These are phyloP conservation scores for Emiliania huxleyi DNA, from an alignment of 78 protist genomes.

Conservation along the genomic window DNA sequence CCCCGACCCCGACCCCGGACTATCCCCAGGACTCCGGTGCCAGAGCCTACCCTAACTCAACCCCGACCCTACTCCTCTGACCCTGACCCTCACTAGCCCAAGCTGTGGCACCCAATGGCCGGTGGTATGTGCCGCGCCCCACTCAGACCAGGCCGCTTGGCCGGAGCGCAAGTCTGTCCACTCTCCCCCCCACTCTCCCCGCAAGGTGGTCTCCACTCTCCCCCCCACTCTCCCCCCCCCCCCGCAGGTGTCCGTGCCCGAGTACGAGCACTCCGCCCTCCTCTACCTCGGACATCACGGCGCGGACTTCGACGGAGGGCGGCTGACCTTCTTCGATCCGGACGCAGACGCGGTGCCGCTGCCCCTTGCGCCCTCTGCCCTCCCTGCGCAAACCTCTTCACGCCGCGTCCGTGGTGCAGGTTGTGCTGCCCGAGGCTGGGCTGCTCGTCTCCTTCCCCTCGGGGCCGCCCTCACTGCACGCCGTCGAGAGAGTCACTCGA, in stretches of 20 bases:
- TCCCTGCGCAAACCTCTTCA: not conserved
- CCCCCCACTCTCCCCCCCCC: not conserved
- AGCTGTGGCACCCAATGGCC: too few species aligned
- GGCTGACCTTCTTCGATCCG: not conserved
- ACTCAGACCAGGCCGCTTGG: too few species aligned
- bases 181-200: too few species aligned
- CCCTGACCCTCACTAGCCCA: too few species aligned
- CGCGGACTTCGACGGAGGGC: slow-evolving; percentile 40
- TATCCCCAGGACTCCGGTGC: too few species aligned
- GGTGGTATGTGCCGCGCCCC: too few species aligned
- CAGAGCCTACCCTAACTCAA: too few species aligned
- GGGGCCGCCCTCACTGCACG: slow-evolving; percentile 33
- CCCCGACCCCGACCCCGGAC: too few species aligned
- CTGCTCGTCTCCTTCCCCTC: not conserved
- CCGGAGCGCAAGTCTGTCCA: too few species aligned
- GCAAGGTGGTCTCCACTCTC: not conserved
- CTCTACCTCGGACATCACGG: slow-evolving; percentile 7
- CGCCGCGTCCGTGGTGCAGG: not conserved
- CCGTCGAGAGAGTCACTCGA: not conserved
- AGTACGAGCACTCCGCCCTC: slow-evolving; percentile 29
- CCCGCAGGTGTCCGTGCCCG: not conserved
- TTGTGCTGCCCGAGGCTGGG: slow-evolving; percentile 9
- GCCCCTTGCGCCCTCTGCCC: not conserved
- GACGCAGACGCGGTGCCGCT: not conserved
- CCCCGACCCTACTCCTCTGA: too few species aligned